Percentiles rank a stretch among this genome's conserved stretches.
phyloP scores from a whole-genome alignment of 1,284 basidiomycete genomes.

The Cutaneotrichosporon mucoides region DNA sequence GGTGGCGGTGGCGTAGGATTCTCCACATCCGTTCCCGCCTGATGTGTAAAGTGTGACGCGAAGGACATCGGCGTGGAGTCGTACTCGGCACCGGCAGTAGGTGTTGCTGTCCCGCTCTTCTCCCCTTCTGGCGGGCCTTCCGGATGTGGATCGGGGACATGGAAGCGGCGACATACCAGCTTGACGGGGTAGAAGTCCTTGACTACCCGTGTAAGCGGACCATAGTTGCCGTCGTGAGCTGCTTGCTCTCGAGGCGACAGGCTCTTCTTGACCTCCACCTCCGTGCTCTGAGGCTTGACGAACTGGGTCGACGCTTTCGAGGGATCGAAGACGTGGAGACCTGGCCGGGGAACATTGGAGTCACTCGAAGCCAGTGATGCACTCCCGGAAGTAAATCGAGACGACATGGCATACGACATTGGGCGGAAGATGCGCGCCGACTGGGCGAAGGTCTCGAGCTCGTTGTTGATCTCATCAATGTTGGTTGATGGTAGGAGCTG shows the following conservation, averaged over 20 bases:
- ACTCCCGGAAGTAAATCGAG: constrained; percentile 74
- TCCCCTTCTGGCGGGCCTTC: constrained; percentile 41
- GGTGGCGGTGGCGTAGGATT: neutral
- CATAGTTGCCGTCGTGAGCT: constrained; percentile 80
- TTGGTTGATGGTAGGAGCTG: constrained; percentile 58
- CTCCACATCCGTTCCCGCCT: constrained; percentile 17
- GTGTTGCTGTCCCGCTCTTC: constrained; percentile 10
- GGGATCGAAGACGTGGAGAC: constrained; percentile 62
- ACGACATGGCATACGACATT: constrained; percentile 85
- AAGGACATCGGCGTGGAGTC: constrained; percentile 24
- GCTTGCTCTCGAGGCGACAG: constrained; percentile 73
- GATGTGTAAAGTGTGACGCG: constrained; percentile 41
- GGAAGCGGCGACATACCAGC: constrained; percentile 87
- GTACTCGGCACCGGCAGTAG: constrained; percentile 22
- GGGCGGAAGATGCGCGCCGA: constrained; percentile 88
- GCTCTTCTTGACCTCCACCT: constrained; percentile 52
- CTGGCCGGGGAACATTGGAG: constrained; percentile 62
- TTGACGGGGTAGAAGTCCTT: constrained; percentile 72
- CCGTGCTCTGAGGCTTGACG: constrained; percentile 41
- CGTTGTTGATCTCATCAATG: constrained; percentile 68
- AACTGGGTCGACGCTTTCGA: constrained; percentile 33
- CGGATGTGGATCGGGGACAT: constrained; percentile 76
- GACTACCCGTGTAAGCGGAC: constrained; percentile 71
- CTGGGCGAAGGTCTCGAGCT: constrained; percentile 80
- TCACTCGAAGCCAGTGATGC: constrained; percentile 54